Base-by-base conservation (phyloP, 805 yeast species). In the Candida krabiensis region DNA sequence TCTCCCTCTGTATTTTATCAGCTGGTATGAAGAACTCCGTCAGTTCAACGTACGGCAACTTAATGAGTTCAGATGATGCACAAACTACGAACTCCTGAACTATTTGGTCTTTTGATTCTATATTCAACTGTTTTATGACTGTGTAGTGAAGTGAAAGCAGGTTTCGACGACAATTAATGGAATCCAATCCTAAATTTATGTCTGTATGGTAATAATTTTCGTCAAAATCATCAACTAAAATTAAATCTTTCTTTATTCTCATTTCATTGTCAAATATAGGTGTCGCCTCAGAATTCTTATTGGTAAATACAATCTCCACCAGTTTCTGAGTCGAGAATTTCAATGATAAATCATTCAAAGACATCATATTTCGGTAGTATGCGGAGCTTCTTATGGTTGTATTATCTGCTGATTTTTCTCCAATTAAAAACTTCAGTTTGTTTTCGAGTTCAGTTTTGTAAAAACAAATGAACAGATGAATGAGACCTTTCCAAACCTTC, bases 211-310 rank as follows among this genome's bases (percentile, higher is more conserved):
- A 8, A 9, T n/a, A 25, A 1, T 21, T 33, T 11, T 32, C 30
- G 9, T 26, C 34, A 4, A 33, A 23, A 8, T 38, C 39, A 15
- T 37, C 33, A 2, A 33, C 28, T 5, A 35, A 14, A 9, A 39
- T 19, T 4, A 15, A 23, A 8, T 25, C 25, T 25, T 41, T 46
- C 18, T 38, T 27, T 19, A 43, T 13, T 12, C 36, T 36, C 19
- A 42, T 34, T 18, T 52, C 55, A 28, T 53, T 50, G 8, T 41
- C 40, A 27, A 54, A 49, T 3, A 52, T 38, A 3, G 47, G 50
- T 5, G 35, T 37, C 9, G 33, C 28, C 2, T 7, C 5, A 2
- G 40, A 15, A 12, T 43, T 40, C 8, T 16, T 19, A n/a, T 45
- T 41, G 2, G 50, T 38, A 28, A 51, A 46, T 1, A 37, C 49